Conservation (phyloP, 768 basidiomycete species). For the Rhizopogon rudus region DNA sequence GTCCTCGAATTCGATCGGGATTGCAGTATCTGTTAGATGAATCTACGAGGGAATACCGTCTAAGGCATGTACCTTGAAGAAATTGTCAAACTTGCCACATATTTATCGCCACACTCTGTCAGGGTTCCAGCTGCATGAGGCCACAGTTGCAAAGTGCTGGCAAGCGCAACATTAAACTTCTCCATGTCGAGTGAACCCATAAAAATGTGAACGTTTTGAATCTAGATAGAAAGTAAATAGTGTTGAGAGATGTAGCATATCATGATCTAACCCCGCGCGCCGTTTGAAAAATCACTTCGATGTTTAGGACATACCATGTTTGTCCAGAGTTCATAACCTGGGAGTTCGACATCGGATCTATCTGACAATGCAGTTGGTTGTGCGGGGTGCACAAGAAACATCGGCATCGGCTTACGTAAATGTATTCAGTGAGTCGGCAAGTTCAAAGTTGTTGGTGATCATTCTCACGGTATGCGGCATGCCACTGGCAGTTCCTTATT, state of each 20-base stretch:
- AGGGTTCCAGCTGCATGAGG: slow-evolving; percentile 21
- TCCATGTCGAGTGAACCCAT: slow-evolving; percentile 8
- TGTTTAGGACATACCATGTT: slow-evolving; percentile 6
- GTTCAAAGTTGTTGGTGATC: too few species aligned
- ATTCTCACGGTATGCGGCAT: too few species aligned
- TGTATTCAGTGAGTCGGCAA: too few species aligned
- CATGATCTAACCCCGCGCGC: too few species aligned
- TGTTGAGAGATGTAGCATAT: too few species aligned
- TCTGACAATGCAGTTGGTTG: slow-evolving; percentile 12
- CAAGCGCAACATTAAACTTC: slow-evolving; percentile 18
- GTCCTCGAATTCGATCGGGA: slow-evolving; percentile 11
- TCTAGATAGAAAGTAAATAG: slow-evolving; percentile 1
- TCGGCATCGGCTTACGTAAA: neutral
- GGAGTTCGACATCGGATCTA: slow-evolving; percentile 9
- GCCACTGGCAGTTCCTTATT: too few species aligned
- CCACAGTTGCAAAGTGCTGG: slow-evolving; percentile 16
- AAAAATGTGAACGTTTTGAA: slow-evolving; percentile 16
- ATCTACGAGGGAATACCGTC: slow-evolving; percentile 10
- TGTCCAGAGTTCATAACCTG: slow-evolving; percentile 19
- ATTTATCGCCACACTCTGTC: slow-evolving; percentile 4
- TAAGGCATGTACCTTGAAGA: neutral
- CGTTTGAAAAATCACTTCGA: neutral
- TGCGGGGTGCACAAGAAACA: slow-evolving; percentile 8
- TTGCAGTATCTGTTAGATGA: slow-evolving; percentile 14
- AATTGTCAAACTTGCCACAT: slow-evolving; percentile 10